Percentiles rank a stretch among this genome's conserved stretches.
Conservation (phyloP, 164 flowering plant genomes). For the Vitis rotundifolia region DNA sequence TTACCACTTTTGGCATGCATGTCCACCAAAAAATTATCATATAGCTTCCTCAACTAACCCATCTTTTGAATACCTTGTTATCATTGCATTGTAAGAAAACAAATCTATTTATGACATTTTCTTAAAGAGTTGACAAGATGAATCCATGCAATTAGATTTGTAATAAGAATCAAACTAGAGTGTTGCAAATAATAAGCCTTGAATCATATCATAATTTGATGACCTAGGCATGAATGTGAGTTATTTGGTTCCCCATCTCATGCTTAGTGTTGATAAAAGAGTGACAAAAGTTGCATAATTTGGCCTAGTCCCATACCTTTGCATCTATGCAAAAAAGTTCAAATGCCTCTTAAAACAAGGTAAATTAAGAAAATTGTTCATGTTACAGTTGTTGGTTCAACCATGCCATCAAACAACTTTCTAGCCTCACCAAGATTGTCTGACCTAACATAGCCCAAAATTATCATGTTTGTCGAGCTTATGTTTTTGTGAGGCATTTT, state of each 20-base stretch:
- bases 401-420: constrained; percentile 46
- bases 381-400: constrained; percentile 47
- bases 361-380: constrained; percentile 68
- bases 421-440: constrained; percentile 52
- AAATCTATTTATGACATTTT: constrained; percentile 57
- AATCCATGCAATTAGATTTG: constrained; percentile 42
- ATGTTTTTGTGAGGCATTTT: constrained; percentile 66
- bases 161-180: constrained; percentile 73
- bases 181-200: constrained; percentile 47
- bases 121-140: constrained; percentile 42
- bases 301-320: constrained; percentile 33
- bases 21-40: constrained; percentile 43
- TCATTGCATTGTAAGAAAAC: constrained; percentile 66
- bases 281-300: constrained; percentile 68
- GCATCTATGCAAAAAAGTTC: constrained; percentile 55
- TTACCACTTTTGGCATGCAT: constrained; percentile 78
- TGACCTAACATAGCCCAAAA: constrained; percentile 59
- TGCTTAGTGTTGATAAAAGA: constrained; percentile 44
- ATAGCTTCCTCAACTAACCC: constrained; percentile 51
- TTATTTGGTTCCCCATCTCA: constrained; percentile 22
- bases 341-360: constrained; percentile 44
- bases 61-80: constrained; percentile 58
- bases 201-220: constrained; percentile 50
- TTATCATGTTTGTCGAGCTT: constrained; percentile 55
- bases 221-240: constrained; percentile 63